Evolutionary conservation across 495 filamentous ascomycete species (phyloP).

Genomic region (Hyaloscypha variabilis): DNA sequence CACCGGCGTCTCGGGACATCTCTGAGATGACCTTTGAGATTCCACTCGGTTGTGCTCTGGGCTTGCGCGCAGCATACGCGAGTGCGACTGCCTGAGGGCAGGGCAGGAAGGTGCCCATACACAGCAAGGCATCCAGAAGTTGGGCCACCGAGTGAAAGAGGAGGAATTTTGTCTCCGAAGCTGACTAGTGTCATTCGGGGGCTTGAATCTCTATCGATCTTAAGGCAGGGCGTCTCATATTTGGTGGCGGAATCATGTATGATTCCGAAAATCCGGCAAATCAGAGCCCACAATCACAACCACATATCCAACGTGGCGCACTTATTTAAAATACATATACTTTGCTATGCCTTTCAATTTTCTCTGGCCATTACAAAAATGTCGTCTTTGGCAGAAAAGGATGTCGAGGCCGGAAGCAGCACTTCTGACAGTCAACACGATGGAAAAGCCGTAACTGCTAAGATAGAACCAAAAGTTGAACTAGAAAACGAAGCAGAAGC

Average conservation of each 20-base stretch:
- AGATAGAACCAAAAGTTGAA: background rate
- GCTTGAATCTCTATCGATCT: background rate
- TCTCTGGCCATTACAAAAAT: background rate
- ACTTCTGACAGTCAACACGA: background rate
- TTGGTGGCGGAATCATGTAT: background rate
- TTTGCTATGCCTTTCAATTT: background rate
- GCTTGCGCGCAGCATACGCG: no score
- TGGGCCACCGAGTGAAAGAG: no score
- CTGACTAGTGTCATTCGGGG: background rate
- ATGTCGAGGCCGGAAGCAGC: background rate
- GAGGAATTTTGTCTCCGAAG: no score
- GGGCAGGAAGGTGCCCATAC: no score
- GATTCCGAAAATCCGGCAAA: background rate
- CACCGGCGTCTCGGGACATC: no score
- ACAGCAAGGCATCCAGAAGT: no score
- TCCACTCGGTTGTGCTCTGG: no score
- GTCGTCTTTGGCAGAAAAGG: background rate
- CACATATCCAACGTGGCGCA: background rate
- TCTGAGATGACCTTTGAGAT: no score
- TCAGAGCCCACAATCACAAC: background rate
- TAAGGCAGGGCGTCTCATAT: background rate
- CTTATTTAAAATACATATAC: background rate
- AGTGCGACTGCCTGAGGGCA: no score
- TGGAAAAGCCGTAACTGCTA: background rate
- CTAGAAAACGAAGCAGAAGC: slow-evolving; percentile 7